These are phyloP conservation scores for Naganishia antarctica DNA, from an alignment of 768 basidiomycete genomes.

Conservation along the genomic window DNA sequence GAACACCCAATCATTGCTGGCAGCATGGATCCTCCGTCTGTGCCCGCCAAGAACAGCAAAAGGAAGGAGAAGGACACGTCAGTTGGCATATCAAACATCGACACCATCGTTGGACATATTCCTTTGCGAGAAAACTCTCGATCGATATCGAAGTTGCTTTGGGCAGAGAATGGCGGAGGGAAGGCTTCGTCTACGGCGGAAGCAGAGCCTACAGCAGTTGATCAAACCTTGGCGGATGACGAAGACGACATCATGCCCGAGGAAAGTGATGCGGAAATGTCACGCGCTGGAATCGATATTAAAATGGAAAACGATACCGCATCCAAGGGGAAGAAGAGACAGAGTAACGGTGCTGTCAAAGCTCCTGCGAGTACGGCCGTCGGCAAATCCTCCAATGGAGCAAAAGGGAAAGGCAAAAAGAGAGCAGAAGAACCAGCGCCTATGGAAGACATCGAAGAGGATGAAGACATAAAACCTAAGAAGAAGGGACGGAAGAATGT, in stretches of 20 bases:
- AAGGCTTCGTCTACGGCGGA: background rate
- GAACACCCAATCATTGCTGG: background rate
- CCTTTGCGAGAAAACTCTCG: constrained; percentile 17
- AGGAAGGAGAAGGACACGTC: background rate
- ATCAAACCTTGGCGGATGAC: background rate
- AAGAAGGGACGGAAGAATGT: constrained; percentile 18
- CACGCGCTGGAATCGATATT: background rate
- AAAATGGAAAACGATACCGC: background rate
- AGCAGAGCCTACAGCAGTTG: background rate
- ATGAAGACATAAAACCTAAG: background rate
- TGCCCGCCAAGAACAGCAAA: background rate
- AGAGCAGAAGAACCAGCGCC: background rate
- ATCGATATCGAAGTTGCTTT: constrained; percentile 6
- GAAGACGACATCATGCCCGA: constrained; percentile 1
- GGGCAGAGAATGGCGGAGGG: constrained; percentile 1
- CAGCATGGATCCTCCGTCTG: background rate
- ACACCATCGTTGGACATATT: constrained; percentile 13
- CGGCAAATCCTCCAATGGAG: background rate
- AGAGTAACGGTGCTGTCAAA: constrained; percentile 19
- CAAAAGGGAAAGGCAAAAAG: constrained; percentile 7
- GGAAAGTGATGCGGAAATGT: background rate
- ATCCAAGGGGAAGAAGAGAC: constrained; percentile 10
- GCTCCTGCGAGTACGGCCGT: background rate
- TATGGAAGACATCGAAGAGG: background rate
- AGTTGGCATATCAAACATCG: background rate